Base-by-base conservation (phyloP, 2,329 filamentous ascomycete species). In the Sporothrix brasiliensis region DNA sequence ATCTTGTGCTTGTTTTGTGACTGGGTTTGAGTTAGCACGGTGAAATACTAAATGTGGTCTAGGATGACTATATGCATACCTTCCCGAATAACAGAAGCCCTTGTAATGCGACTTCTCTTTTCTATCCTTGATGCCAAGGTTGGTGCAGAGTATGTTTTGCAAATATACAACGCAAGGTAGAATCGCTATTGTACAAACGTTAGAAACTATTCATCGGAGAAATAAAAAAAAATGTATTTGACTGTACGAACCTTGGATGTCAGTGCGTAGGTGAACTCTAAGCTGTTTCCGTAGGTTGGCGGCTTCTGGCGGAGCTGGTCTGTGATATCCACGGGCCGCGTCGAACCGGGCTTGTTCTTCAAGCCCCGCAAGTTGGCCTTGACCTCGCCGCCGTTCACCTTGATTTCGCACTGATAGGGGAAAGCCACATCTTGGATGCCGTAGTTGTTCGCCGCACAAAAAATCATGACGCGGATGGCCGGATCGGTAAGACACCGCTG, bases 291-390 rank as follows among this genome's bases (percentile, higher is more conserved):
- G 77, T 94, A 96, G 56, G 85, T 85, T 21, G 84, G 77, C 13
- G 89, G 87, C 73, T 87, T 89, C 41, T 92, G 87, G 21, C 90
- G 88, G 60, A 98, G 83, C 72, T 88, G 86, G 74, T 87, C 83
- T 9, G 95, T 99, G 73, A 99, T 91, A 80, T 99, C 95, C 61
- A 92, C 93, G 9, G 95, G 95, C 76, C 93, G 89, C 53, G 95
- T 99, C 58, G 95, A 96, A 27, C 95, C 95, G 7, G 94, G 92
- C 79, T 95, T 97, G 79, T 97, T 97, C 81, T 99, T 99, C 73
- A 99, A 81, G 4, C 95, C 95, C 75, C 95, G 91, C 74, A 97
- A 85, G 78, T 98, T 99, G n/a, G 91, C 91, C 79, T 94, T 95
- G 74, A 97, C 86, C 70, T 97, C 93, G 47, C 91, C 91, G 11